Conservation (phyloP, 148 eudicot genomes). For the Diospyros lotus region DNA sequence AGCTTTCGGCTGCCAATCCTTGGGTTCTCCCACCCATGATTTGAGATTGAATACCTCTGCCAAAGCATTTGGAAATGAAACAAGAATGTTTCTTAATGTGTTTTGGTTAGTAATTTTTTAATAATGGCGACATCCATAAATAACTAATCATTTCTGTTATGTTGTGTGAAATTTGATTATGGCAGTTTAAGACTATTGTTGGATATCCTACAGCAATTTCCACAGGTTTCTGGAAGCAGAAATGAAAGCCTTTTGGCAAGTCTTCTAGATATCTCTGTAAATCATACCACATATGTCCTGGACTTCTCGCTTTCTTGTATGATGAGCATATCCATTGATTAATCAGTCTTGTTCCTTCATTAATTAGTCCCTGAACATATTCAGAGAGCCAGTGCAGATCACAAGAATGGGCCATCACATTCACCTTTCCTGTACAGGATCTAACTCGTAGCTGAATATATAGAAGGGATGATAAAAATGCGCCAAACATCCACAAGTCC, state of each 20-base stretch:
- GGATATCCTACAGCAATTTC: neutral
- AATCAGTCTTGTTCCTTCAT: neutral
- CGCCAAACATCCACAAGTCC: neutral
- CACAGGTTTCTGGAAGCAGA: neutral
- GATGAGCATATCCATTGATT: neutral
- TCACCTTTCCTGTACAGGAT: neutral
- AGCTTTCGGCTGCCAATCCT: slow-evolving; percentile 88
- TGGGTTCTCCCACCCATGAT: slow-evolving; percentile 68
- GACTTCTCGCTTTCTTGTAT: neutral
- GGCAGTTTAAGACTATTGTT: neutral
- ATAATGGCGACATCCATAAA: no score
- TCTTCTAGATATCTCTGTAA: no score
- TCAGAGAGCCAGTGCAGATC: neutral
- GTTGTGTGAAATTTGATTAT: neutral
- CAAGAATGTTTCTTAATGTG: neutral
- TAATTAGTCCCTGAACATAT: neutral
- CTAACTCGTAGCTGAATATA: neutral
- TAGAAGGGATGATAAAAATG: neutral
- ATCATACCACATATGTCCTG: no score
- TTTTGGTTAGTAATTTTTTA: no score
- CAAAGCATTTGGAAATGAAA: slow-evolving; percentile 10
- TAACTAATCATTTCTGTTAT: neutral
- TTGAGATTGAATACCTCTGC: slow-evolving; percentile 63
- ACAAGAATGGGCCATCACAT: neutral
- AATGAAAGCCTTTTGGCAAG: no score